Percentiles rank a stretch among this genome's conserved stretches.
phyloP scores from a whole-genome alignment of 1,284 basidiomycete genomes.

The Marasmius tenuissimus region DNA sequence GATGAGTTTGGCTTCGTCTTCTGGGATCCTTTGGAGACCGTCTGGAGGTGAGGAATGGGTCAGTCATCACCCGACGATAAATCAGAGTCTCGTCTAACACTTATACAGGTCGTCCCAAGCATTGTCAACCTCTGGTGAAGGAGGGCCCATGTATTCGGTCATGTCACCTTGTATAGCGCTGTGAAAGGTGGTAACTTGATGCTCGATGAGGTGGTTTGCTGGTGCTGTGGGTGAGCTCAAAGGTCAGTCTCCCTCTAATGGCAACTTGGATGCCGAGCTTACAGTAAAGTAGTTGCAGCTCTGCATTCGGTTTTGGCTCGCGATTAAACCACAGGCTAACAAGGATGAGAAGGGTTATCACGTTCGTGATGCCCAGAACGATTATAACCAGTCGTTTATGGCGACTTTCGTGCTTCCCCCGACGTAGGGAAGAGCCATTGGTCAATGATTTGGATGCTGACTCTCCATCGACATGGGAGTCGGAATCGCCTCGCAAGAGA shows the following conservation, averaged over 20 bases:
- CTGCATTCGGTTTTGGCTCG: not conserved
- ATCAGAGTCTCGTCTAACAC: constrained; percentile 1
- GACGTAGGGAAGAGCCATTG: not conserved
- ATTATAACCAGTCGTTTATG: not conserved
- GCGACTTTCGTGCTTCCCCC: not conserved
- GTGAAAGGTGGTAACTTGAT: not conserved
- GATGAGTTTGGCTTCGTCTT: constrained; percentile 20
- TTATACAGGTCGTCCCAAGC: constrained; percentile 14
- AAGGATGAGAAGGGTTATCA: not conserved
- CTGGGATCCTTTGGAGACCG: constrained; percentile 21
- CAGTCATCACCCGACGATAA: not conserved
- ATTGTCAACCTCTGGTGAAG: constrained; percentile 13
- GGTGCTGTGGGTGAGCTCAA: not conserved
- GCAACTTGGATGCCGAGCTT: not conserved
- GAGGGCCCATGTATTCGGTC: constrained; percentile 13
- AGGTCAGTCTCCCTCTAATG: not conserved
- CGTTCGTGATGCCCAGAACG: not conserved
- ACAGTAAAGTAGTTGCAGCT: not conserved
- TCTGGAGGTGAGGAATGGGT: constrained; percentile 10
- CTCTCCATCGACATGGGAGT: not conserved
- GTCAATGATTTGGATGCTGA: not conserved
- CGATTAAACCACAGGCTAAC: not conserved
- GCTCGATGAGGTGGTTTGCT: not conserved
- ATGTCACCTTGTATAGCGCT: not conserved
- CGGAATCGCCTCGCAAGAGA: not conserved